Evolutionary conservation across 2,329 filamentous ascomycete genomes (phyloP).

Genomic region (Sphaceloma murrayae): DNA sequence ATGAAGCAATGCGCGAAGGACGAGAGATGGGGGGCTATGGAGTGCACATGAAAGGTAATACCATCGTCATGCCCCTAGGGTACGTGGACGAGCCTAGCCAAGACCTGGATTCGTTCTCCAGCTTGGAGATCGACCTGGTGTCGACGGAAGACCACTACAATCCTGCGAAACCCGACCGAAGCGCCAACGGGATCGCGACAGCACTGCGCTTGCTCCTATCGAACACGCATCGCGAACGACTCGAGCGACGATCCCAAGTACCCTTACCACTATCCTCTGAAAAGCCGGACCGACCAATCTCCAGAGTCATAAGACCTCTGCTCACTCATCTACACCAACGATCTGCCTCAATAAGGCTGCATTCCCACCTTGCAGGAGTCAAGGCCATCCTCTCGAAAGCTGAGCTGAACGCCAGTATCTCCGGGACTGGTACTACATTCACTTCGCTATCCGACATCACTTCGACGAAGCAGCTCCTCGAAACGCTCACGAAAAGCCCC

Average conservation of each 20-base stretch:
- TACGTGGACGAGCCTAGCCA: slow-evolving; percentile 6
- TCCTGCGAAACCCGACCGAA: slow-evolving; percentile 19
- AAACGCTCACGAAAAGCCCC: not conserved
- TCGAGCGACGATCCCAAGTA: slow-evolving; percentile 56
- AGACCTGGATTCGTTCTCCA: not conserved
- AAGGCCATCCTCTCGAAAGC: slow-evolving; percentile 18
- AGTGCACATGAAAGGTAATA: slow-evolving; percentile 50
- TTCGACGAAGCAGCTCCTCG: not conserved
- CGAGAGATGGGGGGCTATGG: slow-evolving; percentile 61
- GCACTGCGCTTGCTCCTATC: slow-evolving; percentile 66
- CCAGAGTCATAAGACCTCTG: slow-evolving; percentile 51
- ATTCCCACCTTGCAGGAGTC: slow-evolving; percentile 26
- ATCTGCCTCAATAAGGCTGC: slow-evolving; percentile 29
- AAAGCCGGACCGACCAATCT: slow-evolving; percentile 41
- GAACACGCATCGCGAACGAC: slow-evolving; percentile 68
- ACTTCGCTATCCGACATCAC: not conserved
- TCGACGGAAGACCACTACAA: slow-evolving; percentile 37
- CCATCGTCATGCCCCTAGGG: slow-evolving; percentile 28
- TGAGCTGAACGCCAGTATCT: slow-evolving; percentile 18
- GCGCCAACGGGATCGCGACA: slow-evolving; percentile 55
- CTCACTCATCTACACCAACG: slow-evolving; percentile 46
- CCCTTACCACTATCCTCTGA: slow-evolving; percentile 47
- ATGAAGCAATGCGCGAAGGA: slow-evolving; percentile 77
- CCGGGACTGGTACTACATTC: not conserved
- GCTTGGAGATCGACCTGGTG: slow-evolving; percentile 56